Percentiles rank a stretch among this genome's conserved stretches.
Conservation (phyloP, 805 yeast genomes). For the Schwanniomyces polymorphus region DNA sequence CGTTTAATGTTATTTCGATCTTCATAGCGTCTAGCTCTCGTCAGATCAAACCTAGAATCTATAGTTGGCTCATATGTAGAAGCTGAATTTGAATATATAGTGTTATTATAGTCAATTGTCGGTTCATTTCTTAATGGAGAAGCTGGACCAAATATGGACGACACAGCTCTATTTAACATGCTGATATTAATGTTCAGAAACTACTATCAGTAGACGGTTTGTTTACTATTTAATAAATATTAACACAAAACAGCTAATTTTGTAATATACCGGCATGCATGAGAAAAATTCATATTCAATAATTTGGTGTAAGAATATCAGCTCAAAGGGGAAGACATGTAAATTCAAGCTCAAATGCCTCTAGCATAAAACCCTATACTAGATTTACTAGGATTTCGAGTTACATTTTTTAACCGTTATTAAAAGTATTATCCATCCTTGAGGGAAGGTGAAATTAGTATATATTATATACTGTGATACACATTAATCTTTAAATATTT, state of each 20-base stretch:
- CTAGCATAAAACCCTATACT: no score
- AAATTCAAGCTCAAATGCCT: no score
- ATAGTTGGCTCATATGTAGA: conserved; percentile 5
- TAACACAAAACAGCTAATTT: background rate
- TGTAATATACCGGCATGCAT: no score
- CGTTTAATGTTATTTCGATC: background rate
- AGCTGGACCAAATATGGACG: conserved; percentile 9
- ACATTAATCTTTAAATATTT: no score
- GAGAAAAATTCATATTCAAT: no score
- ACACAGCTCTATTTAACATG: conserved; percentile 10
- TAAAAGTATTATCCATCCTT: no score
- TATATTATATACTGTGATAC: no score
- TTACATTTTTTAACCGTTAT: no score
- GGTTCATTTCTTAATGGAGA: conserved; percentile 30
- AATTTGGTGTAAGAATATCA: no score
- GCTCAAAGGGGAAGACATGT: no score
- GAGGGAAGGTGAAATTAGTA: no score
- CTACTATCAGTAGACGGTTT: background rate
- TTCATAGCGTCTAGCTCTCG: background rate
- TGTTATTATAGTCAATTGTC: conserved; percentile 32
- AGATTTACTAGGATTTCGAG: no score
- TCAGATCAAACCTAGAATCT: conserved; percentile 3
- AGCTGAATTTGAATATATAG: conserved; percentile 11
- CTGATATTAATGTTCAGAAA: background rate
- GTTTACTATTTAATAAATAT: background rate